Evolutionary conservation across 2,329 filamentous ascomycete genomes (phyloP).

Genomic region (Colletotrichum noveboracense): DNA sequence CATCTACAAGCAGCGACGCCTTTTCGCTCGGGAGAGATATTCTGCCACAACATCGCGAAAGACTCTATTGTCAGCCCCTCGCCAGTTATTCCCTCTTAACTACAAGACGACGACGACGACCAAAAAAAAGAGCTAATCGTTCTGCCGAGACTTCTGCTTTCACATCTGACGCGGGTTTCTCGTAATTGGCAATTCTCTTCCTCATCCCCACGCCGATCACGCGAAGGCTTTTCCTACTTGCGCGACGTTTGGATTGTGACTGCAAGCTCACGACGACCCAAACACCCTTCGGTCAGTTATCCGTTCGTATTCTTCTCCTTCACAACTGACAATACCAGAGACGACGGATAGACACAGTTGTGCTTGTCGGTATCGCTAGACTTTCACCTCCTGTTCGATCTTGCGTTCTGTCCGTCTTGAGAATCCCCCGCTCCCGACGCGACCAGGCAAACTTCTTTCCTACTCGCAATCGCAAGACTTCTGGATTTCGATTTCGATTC

Average conservation of each 20-base stretch:
- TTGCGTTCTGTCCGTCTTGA: background rate
- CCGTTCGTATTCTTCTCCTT: background rate
- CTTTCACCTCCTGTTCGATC: background rate
- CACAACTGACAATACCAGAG: background rate
- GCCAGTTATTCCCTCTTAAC: background rate
- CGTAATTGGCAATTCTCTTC: background rate
- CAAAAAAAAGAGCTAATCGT: background rate
- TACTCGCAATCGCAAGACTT: too few species aligned
- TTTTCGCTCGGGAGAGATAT: background rate
- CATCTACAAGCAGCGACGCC: background rate
- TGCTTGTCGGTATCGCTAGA: background rate
- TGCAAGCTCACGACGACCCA: background rate
- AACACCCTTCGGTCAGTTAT: background rate
- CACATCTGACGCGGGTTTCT: accelerated
- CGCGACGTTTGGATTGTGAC: background rate
- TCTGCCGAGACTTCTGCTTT: accelerated
- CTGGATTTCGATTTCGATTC: too few species aligned
- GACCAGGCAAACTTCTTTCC: too few species aligned
- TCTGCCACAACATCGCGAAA: too few species aligned
- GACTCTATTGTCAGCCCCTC: too few species aligned
- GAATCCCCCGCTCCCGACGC: too few species aligned
- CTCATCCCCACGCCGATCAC: background rate
- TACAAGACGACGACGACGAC: background rate
- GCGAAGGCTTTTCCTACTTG: background rate
- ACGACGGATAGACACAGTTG: background rate